These are phyloP conservation scores for Naganishia vaughanmartiniae DNA, from an alignment of 768 basidiomycete species.

Conservation along the genomic window DNA sequence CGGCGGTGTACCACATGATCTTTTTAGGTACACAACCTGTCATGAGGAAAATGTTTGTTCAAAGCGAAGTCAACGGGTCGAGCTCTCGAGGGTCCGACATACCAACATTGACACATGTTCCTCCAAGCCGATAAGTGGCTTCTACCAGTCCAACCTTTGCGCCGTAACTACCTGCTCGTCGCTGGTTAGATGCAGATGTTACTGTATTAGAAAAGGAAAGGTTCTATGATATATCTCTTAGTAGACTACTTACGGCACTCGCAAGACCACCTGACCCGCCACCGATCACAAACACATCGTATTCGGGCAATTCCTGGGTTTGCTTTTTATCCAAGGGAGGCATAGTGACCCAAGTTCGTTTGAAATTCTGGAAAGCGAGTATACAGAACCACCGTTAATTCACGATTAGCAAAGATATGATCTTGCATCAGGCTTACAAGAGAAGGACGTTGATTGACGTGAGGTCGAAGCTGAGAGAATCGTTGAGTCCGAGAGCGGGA, in stretches of 20 bases:
- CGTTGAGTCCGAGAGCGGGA: background rate
- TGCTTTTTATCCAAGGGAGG: slow-evolving; percentile 45
- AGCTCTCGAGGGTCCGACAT: slow-evolving; percentile 45
- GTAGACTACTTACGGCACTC: slow-evolving; percentile 64
- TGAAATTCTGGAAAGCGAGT: slow-evolving; percentile 6
- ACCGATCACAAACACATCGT: slow-evolving; percentile 81
- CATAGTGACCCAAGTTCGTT: slow-evolving; percentile 36
- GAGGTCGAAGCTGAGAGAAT: background rate
- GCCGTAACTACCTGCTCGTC: slow-evolving; percentile 86
- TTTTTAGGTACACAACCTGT: slow-evolving; percentile 99
- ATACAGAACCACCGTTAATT: background rate
- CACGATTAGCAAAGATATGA: background rate
- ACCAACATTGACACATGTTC: slow-evolving; percentile 98
- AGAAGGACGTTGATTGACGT: background rate
- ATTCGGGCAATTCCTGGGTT: slow-evolving; percentile 41
- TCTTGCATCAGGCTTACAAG: background rate
- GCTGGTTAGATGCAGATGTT: slow-evolving; percentile 55
- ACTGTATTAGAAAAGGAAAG: background rate
- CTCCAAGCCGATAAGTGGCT: slow-evolving; percentile 69
- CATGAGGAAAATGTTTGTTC: slow-evolving; percentile 47
- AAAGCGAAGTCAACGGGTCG: background rate
- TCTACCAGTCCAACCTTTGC: slow-evolving; percentile 92
- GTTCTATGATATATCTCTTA: background rate
- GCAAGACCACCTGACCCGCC: slow-evolving; percentile 92
- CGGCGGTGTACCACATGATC: slow-evolving; percentile 81